Evolutionary conservation across 495 filamentous ascomycete genomes (phyloP).

Genomic region (Xylaria scruposa): DNA sequence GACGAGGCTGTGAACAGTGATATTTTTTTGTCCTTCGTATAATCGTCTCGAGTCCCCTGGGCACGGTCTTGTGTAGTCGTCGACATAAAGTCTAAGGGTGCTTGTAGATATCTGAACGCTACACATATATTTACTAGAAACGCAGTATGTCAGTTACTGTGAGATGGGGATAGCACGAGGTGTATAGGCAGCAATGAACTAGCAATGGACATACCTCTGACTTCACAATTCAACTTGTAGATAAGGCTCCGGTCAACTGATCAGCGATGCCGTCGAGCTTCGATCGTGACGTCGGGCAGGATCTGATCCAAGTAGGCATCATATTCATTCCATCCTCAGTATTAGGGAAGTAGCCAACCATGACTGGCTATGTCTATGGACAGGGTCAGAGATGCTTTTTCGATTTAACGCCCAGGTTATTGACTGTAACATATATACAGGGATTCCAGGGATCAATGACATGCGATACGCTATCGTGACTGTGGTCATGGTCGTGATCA

Average conservation of each 20-base stretch:
- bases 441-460: conserved; percentile 24
- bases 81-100: conserved; percentile 23
- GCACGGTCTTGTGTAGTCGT: conserved; percentile 31
- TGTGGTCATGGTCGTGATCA: conserved; percentile 36
- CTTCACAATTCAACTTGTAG: conserved; percentile 30
- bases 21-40: conserved; percentile 29
- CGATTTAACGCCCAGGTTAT: neutral
- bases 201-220: conserved; percentile 27
- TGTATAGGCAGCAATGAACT: neutral
- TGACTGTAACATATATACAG: conserved; percentile 31
- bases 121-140: conserved; percentile 33
- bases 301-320: conserved; percentile 7
- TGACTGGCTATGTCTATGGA: no score
- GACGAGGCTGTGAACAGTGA: conserved; percentile 29
- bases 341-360: no score
- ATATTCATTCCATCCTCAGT: neutral
- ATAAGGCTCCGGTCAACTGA: conserved; percentile 14
- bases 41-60: conserved; percentile 27
- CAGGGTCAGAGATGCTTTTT: no score
- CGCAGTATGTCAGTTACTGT: neutral
- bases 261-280: conserved; percentile 6
- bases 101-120: conserved; percentile 25
- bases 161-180: neutral
- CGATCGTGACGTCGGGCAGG: conserved; percentile 22
- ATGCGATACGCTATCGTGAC: conserved; percentile 36